These are phyloP conservation scores for Centella asiatica DNA, from an alignment of 129 eudicot species.

Conservation along the genomic window DNA sequence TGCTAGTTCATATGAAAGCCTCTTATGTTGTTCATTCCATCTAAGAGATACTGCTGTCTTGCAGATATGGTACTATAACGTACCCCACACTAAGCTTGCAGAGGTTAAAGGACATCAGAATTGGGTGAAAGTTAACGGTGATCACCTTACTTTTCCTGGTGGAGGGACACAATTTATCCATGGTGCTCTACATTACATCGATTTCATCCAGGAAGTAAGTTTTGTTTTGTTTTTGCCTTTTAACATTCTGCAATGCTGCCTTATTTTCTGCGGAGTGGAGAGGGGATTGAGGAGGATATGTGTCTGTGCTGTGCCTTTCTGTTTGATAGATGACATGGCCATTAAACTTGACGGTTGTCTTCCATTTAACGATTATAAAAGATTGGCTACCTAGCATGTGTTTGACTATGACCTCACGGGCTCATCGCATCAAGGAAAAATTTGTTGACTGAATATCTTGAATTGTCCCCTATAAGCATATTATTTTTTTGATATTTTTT, in stretches of 20 bases:
- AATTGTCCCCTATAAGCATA: too few relatives aligned
- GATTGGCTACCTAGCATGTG: too few relatives aligned
- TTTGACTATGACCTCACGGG: too few relatives aligned
- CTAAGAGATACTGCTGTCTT: slow-evolving; percentile 10
- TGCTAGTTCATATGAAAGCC: not conserved
- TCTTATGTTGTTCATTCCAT: slow-evolving; percentile 4
- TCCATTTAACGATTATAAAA: too few relatives aligned
- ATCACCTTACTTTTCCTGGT: slow-evolving; percentile 42
- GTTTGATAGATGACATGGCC: too few relatives aligned
- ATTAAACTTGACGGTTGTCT: too few relatives aligned
- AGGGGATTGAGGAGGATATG: too few relatives aligned
- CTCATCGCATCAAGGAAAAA: too few relatives aligned
- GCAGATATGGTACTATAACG: slow-evolving; percentile 50
- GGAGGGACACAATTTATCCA: slow-evolving; percentile 33
- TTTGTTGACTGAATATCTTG: too few relatives aligned
- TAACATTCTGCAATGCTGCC: not conserved
- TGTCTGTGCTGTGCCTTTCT: too few relatives aligned
- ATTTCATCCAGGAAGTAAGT: slow-evolving; percentile 50
- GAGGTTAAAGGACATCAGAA: slow-evolving; percentile 40
- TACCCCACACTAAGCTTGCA: slow-evolving; percentile 36
- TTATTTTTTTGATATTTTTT: too few relatives aligned
- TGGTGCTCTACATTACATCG: slow-evolving; percentile 41
- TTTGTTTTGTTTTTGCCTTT: not conserved
- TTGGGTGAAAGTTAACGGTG: slow-evolving; percentile 41
- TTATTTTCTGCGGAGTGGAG: not conserved